Conservation (phyloP, 1,139 yeast species). For the Debaryomyces nepalensis region DNA sequence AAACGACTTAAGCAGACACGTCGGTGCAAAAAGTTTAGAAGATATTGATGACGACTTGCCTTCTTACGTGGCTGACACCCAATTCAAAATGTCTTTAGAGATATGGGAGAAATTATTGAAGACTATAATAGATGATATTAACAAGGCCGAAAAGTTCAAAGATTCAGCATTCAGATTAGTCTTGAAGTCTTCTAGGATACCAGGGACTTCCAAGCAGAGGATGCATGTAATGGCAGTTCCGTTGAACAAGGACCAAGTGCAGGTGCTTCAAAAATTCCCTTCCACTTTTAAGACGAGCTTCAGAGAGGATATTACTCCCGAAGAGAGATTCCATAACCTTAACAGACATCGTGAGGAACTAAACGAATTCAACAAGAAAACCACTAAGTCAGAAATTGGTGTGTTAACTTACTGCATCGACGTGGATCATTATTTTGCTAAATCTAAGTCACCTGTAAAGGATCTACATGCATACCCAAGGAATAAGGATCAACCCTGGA, state of each 20-base stretch:
- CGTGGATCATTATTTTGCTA: conserved; percentile 18
- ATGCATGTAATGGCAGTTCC: conserved; percentile 38
- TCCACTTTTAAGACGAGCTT: conserved; percentile 30
- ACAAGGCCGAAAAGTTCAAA: conserved; percentile 17
- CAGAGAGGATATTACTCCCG: conserved; percentile 24
- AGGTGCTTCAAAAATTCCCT: conserved; percentile 31
- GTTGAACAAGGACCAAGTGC: conserved; percentile 29
- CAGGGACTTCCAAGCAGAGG: conserved; percentile 15
- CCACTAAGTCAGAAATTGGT: conserved; percentile 12
- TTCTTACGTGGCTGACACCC: conserved; percentile 66
- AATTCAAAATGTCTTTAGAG: conserved; percentile 66
- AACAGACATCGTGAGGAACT: conserved; percentile 25
- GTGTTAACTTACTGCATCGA: conserved; percentile 18
- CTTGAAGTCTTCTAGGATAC: conserved; percentile 22
- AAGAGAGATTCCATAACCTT: conserved; percentile 25
- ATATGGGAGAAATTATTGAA: conserved; percentile 61
- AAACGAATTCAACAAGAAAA: conserved; percentile 22
- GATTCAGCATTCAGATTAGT: conserved; percentile 37
- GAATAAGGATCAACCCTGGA: conserved; percentile 19
- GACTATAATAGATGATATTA: conserved; percentile 33
- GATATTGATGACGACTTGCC: conserved; percentile 41
- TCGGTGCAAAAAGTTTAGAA: conserved; percentile 40
- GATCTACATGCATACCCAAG: conserved; percentile 19
- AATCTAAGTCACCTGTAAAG: conserved; percentile 8
- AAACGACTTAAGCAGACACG: conserved; percentile 30